These are phyloP conservation scores for Irpex sp. DNA, from an alignment of 1,284 basidiomycete genomes.

Conservation along the genomic window DNA sequence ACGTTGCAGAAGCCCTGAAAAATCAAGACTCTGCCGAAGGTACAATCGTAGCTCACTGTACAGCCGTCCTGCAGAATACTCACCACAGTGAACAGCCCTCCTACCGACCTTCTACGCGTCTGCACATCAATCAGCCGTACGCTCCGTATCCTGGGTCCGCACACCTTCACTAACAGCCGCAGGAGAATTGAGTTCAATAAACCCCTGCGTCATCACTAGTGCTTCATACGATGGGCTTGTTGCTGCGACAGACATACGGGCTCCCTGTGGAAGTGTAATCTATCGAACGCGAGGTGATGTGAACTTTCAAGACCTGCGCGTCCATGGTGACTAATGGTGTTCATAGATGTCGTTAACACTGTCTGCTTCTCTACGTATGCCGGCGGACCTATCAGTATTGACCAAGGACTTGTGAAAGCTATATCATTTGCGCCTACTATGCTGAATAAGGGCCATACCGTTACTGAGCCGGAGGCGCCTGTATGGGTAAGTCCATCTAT, in stretches of 20 bases:
- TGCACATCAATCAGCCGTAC: conserved; percentile 75
- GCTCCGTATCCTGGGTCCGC: conserved; percentile 66
- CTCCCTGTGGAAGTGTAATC: conserved; percentile 55
- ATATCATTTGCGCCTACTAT: conserved; percentile 66
- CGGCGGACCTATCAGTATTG: conserved; percentile 65
- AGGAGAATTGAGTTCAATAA: conserved; percentile 39
- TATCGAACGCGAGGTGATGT: conserved; percentile 66
- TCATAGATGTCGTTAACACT: conserved; percentile 63
- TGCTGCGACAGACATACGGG: conserved; percentile 68
- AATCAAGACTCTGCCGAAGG: not conserved
- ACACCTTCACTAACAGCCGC: conserved; percentile 50
- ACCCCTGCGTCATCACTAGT: conserved; percentile 69
- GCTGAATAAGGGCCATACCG: conserved; percentile 66
- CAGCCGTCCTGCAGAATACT: not conserved
- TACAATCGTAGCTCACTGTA: not conserved
- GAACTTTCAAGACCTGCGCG: too few species aligned
- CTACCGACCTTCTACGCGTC: conserved; percentile 68
- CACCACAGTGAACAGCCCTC: conserved; percentile 26
- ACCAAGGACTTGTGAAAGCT: conserved; percentile 74
- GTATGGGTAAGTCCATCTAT: conserved; percentile 58
- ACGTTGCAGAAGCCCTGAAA: conserved; percentile 50
- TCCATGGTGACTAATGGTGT: too few species aligned
- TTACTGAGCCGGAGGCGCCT: conserved; percentile 71
- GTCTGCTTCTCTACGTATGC: conserved; percentile 60
- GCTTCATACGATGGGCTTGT: conserved; percentile 76